Evolutionary conservation across 2,329 filamentous ascomycete species (phyloP), one percentile per base, ranked within the genome.

Genomic region (Neopestalotiopsis sp.): DNA sequence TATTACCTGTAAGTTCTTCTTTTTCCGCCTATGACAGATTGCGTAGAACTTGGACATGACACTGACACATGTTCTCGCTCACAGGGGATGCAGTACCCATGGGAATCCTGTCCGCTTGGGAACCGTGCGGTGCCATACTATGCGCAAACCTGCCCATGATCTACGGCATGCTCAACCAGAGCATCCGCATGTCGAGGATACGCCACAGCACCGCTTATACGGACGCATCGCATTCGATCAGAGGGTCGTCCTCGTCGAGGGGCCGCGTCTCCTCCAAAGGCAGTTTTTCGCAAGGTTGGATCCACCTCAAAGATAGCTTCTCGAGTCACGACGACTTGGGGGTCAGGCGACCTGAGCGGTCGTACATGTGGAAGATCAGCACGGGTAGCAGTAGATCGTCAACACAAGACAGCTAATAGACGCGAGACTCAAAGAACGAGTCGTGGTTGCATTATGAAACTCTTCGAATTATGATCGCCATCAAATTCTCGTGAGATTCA

Each of bases 121-220:
- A 76, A 57, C 72, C 74, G 2, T 76, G 74, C 45, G 74, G 73
- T 20, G 73, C 71, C 10, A 76, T 76, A 49, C 69, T 76, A 14
- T 75, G 74, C 40, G 75, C 74, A 5, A 76, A 76, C 68, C 62
- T 76, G 10, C 75, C 75, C 4, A 61, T 76, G 10, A 68, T 76
- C 2, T 76, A 76, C 59, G 57, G 57, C 17, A 34, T 34, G 30
- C 30, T 59, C 30, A 30, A 14, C 57, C 30, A 53, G 85, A 59
- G 24, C 4, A 59, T 34, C 24, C 20, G 24, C 57, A 59, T 30
- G 30, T 59, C 57, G 57, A 59, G 57, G 1, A 53, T 24, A 24
- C 45, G 45, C 9, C 45, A 53, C 57, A 59, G 57, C 24, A 34
- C 57, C 12, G 57, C 57, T 3, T 24, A 30, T 30, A 59, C 24